Conservation (phyloP, 2,329 filamentous ascomycete species). For the Penicillium corylophilum region DNA sequence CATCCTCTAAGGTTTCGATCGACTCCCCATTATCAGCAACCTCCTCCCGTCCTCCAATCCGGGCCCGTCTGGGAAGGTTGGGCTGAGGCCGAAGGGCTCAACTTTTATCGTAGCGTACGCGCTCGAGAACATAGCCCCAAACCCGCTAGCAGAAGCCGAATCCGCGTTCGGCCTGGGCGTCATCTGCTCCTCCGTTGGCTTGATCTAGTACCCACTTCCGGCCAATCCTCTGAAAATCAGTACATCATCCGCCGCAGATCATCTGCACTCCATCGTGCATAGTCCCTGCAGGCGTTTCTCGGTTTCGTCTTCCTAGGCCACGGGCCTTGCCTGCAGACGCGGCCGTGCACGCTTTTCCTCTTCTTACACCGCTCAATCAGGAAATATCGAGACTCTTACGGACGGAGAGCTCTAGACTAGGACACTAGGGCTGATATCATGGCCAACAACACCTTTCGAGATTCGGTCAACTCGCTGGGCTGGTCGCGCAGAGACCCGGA, state of each 20-base stretch:
- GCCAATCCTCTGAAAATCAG: slow-evolving; percentile 19
- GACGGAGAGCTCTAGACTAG: not conserved
- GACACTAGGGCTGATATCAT: slow-evolving; percentile 16
- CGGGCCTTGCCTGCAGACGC: slow-evolving; percentile 22
- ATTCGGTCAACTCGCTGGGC: slow-evolving; percentile 90
- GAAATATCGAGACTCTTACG: not conserved
- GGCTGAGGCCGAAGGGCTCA: slow-evolving; percentile 2
- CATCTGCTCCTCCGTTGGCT: slow-evolving; percentile 35
- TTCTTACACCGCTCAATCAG: slow-evolving; percentile 12
- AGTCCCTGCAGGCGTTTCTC: slow-evolving; percentile 44
- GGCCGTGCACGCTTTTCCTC: slow-evolving; percentile 16
- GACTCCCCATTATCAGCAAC: slow-evolving; percentile 3
- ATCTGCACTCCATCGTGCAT: slow-evolving; percentile 51
- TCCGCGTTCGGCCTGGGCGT: slow-evolving; percentile 24
- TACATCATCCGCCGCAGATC: slow-evolving; percentile 43
- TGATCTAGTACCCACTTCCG: slow-evolving; percentile 23
- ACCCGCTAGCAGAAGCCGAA: not conserved
- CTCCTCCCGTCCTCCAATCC: not conserved
- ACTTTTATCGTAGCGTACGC: not conserved
- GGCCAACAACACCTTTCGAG: slow-evolving; percentile 70
- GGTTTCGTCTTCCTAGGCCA: slow-evolving; percentile 18
- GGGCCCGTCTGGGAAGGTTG: not conserved
- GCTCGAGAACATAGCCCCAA: not conserved
- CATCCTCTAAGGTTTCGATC: slow-evolving; percentile 12
- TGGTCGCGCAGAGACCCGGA: slow-evolving; percentile 86